Percentiles rank a stretch among this genome's conserved stretches.
These are phyloP conservation scores for Colletotrichum zoysiae DNA, from an alignment of 2,329 filamentous ascomycete genomes.

Conservation along the genomic window DNA sequence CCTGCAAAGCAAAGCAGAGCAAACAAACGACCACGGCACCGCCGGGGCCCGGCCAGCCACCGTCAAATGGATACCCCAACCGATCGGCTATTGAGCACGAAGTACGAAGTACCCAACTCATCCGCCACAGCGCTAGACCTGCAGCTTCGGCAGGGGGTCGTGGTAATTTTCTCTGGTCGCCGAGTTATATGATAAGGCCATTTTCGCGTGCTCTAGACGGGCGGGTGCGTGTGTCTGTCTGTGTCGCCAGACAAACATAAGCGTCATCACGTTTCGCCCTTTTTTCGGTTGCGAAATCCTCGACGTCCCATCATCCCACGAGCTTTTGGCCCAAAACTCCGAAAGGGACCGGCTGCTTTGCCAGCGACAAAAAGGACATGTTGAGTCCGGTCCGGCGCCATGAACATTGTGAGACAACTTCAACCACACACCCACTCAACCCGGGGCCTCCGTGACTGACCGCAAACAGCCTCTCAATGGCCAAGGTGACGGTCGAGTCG, in stretches of 20 bases:
- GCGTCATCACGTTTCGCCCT: conserved; percentile 1
- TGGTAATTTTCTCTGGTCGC: not conserved
- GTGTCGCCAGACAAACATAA: not conserved
- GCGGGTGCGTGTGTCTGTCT: no score
- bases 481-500: conserved; percentile 55
- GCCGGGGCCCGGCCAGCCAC: not conserved
- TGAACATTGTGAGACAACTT: conserved; percentile 8
- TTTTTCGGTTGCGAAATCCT: not conserved
- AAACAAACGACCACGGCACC: not conserved
- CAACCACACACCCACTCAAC: no score
- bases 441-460: conserved; percentile 18
- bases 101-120: not conserved
- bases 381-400: conserved; percentile 5
- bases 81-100: not conserved
- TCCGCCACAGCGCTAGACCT: not conserved
- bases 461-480: conserved; percentile 30
- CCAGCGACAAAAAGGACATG: conserved; percentile 7
- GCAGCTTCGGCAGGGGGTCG: not conserved
- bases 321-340: not conserved
- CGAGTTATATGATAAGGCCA: not conserved
- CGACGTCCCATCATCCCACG: not conserved
- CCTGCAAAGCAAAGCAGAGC: not conserved
- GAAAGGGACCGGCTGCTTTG: not conserved
- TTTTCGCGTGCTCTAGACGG: not conserved
- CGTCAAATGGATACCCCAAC: not conserved